These are phyloP conservation scores for Limonomyces culmigenus DNA, from an alignment of 1,284 basidiomycete species.

Conservation along the genomic window DNA sequence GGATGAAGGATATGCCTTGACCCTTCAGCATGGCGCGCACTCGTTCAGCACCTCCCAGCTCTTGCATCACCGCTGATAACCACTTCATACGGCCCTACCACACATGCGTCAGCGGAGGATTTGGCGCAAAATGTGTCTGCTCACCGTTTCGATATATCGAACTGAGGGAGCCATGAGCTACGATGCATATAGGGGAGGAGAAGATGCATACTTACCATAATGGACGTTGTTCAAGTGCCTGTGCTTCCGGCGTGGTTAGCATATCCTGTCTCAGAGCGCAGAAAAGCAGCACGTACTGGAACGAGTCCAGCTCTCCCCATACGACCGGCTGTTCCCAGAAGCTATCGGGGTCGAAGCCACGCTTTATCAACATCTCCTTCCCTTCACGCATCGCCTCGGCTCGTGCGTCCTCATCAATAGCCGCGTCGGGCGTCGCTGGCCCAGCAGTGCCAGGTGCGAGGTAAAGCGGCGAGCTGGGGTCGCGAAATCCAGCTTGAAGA, in stretches of 20 bases:
- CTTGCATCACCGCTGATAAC: conserved; percentile 35
- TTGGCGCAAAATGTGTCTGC: no score
- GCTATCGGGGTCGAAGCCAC: conserved; percentile 40
- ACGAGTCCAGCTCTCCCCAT: conserved; percentile 65
- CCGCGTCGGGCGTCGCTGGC: conserved; percentile 32
- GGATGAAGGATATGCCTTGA: conserved; percentile 48
- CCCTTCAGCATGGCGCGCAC: conserved; percentile 39
- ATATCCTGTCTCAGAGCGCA: background rate
- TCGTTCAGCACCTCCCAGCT: conserved; percentile 37
- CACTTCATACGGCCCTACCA: conserved; percentile 49
- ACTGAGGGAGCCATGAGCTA: conserved; percentile 19
- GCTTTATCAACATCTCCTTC: conserved; percentile 21
- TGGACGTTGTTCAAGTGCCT: conserved; percentile 68
- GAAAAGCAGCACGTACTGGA: conserved; percentile 33
- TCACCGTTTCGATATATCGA: conserved; percentile 51
- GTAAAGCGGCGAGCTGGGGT: conserved; percentile 48
- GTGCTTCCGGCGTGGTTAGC: background rate
- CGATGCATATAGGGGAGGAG: conserved; percentile 11
- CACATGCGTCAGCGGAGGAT: no score
- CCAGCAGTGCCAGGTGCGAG: conserved; percentile 40
- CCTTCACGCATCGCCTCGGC: conserved; percentile 20
- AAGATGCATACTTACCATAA: conserved; percentile 30
- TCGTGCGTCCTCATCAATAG: no score
- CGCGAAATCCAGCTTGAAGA: conserved; percentile 42
- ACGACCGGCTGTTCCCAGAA: conserved; percentile 57